phyloP scores from a whole-genome alignment of 139 green algal genomes.

The Desmodesmus armatus region DNA sequence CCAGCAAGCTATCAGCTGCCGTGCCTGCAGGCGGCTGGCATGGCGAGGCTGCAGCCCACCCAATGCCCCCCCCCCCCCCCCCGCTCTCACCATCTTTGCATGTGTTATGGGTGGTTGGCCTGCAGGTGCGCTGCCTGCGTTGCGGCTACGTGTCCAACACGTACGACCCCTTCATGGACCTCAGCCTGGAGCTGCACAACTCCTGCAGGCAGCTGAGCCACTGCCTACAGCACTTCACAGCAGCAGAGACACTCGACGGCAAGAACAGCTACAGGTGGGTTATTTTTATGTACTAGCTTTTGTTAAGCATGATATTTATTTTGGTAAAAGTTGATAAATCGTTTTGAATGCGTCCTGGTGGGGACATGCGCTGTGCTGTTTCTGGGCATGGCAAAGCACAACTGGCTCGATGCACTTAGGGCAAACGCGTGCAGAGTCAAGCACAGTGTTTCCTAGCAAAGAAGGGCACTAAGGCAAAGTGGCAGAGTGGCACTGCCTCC shows the following conservation, averaged over 20 bases:
- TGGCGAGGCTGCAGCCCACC: no score
- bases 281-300: not conserved
- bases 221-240: constrained; percentile 77
- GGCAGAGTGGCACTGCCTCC: constrained; percentile 63
- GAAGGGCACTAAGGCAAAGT: no score
- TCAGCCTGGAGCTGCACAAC: constrained; percentile 87
- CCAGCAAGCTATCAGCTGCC: no score
- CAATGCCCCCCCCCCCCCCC: no score
- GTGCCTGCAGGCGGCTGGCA: no score
- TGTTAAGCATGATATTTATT: not conserved
- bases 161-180: constrained; percentile 89
- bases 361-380: no score
- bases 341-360: not conserved
- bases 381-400: no score
- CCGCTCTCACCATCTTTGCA: no score
- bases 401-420: no score
- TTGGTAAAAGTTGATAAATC: not conserved
- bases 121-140: constrained; percentile 76
- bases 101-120: constrained; percentile 39
- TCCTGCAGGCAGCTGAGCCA: constrained; percentile 47
- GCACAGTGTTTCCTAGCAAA: no score
- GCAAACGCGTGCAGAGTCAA: no score
- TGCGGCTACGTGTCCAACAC: constrained; percentile 87
- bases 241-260: constrained; percentile 82
- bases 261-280: constrained; percentile 62